Conservation (phyloP, 371 early-diverging fungal genomes). For the Actinomucor elegans region DNA sequence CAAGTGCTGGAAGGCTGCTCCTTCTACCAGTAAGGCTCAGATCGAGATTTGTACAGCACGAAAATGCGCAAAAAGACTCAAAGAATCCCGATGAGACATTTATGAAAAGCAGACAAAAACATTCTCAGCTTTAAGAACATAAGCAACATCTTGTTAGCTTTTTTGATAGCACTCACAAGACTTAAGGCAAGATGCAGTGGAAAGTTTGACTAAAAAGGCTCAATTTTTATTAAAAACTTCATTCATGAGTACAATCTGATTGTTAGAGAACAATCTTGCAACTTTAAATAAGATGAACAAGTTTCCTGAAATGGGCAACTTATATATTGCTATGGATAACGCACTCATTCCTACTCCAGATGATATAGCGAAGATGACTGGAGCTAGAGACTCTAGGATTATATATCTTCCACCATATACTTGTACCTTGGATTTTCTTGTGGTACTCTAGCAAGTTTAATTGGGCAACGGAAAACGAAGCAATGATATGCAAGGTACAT, state of each 20-base stretch:
- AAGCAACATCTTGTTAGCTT: neutral
- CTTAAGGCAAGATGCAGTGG: slow-evolving; percentile 10
- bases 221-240: slow-evolving; percentile 10
- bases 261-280: slow-evolving; percentile 6
- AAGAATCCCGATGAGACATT: neutral
- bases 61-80: slow-evolving; percentile 1
- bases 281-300: too few species aligned
- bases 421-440: too few species aligned
- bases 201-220: slow-evolving; percentile 4
- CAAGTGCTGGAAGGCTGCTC: slow-evolving; percentile 7
- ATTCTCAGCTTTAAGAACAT: slow-evolving; percentile 7
- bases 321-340: too few species aligned
- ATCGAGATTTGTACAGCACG: slow-evolving; percentile 4
- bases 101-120: slow-evolving; percentile 2
- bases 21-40: slow-evolving; percentile 5
- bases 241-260: slow-evolving; percentile 19
- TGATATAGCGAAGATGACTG: too few species aligned
- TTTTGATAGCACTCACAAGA: slow-evolving; percentile 9
- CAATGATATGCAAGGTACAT: too few species aligned
- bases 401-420: too few species aligned
- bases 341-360: too few species aligned
- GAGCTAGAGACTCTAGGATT: too few species aligned
- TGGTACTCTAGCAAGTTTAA: too few species aligned
- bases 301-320: too few species aligned
- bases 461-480: too few species aligned